Conservation (phyloP, 345 rosid genomes). For the Alliaria petiolata region DNA sequence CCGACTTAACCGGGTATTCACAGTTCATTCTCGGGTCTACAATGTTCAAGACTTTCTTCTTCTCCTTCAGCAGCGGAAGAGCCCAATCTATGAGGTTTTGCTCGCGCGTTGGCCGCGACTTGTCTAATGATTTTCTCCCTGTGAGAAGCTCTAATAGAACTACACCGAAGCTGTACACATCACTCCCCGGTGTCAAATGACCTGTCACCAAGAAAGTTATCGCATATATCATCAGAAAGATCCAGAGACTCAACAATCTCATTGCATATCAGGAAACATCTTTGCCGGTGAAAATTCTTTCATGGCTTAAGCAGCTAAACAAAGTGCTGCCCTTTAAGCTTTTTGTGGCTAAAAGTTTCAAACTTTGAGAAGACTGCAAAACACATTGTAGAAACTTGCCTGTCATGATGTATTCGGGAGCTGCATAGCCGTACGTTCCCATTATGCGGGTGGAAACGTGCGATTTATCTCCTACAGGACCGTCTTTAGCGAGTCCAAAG, state of each 20-base stretch:
- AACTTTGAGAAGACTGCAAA: neutral
- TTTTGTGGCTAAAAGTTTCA: too few species aligned
- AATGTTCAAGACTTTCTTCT: conserved; percentile 72
- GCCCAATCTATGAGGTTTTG: conserved; percentile 95
- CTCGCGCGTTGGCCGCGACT: conserved; percentile 77
- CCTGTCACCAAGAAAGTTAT: conserved; percentile 38
- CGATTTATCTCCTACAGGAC: conserved; percentile 95
- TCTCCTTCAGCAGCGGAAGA: conserved; percentile 79
- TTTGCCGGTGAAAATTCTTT: too few species aligned
- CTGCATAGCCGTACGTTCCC: conserved; percentile 99
- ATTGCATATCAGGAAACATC: neutral
- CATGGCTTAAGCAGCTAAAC: neutral
- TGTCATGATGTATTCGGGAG: conserved; percentile 97
- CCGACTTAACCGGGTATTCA: conserved; percentile 69
- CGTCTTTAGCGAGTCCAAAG: conserved; percentile 96
- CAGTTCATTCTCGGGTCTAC: conserved; percentile 73
- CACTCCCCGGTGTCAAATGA: conserved; percentile 82
- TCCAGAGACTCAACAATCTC: conserved; percentile 1
- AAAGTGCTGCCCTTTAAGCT: neutral
- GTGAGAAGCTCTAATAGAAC: conserved; percentile 78
- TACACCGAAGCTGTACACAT: conserved; percentile 84
- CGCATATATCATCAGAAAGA: neutral
- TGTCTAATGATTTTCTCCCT: conserved; percentile 84
- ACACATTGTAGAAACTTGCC: conserved; percentile 35
- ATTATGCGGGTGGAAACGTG: conserved; percentile 96